Conservation (phyloP, 805 yeast genomes). For the Wickerhamiella azymoides region DNA sequence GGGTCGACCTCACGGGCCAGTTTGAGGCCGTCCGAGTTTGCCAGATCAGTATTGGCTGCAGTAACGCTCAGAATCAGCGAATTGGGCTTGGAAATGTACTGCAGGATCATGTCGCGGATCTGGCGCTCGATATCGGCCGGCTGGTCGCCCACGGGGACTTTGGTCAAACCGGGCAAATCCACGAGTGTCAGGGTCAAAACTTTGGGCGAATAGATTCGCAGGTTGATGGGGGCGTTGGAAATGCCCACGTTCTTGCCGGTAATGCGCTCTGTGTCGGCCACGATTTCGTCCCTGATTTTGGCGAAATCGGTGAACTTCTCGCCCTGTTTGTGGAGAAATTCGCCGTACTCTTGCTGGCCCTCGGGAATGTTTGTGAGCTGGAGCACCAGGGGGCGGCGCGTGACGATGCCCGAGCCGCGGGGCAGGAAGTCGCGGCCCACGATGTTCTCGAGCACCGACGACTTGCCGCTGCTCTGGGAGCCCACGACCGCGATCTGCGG, state of each 20-base stretch:
- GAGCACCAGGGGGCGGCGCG: conserved; percentile 73
- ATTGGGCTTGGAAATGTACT: conserved; percentile 88
- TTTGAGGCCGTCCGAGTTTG: conserved; percentile 91
- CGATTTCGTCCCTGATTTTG: conserved; percentile 81
- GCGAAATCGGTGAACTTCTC: conserved; percentile 77
- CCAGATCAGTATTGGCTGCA: conserved; percentile 92
- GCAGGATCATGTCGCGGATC: conserved; percentile 83
- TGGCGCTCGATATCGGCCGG: conserved; percentile 94
- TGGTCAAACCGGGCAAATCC: conserved; percentile 93
- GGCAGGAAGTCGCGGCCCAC: conserved; percentile 88
- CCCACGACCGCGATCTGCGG: conserved; percentile 96
- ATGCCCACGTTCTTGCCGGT: conserved; percentile 69
- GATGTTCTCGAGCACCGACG: conserved; percentile 78
- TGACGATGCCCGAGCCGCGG: conserved; percentile 85
- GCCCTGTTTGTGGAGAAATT: conserved; percentile 83
- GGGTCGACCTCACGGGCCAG: conserved; percentile 97
- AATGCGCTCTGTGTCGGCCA: conserved; percentile 76
- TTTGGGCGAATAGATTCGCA: conserved; percentile 86
- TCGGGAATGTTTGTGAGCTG: conserved; percentile 50
- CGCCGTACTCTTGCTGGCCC: conserved; percentile 79
- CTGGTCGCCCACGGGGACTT: conserved; percentile 98
- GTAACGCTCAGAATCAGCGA: conserved; percentile 90
- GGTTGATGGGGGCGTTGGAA: conserved; percentile 80
- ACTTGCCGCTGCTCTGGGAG: conserved; percentile 79
- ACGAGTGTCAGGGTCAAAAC: conserved; percentile 88